phyloP scores from a whole-genome alignment of 768 basidiomycete genomes.

The Sporobolomyces pararoseus region DNA sequence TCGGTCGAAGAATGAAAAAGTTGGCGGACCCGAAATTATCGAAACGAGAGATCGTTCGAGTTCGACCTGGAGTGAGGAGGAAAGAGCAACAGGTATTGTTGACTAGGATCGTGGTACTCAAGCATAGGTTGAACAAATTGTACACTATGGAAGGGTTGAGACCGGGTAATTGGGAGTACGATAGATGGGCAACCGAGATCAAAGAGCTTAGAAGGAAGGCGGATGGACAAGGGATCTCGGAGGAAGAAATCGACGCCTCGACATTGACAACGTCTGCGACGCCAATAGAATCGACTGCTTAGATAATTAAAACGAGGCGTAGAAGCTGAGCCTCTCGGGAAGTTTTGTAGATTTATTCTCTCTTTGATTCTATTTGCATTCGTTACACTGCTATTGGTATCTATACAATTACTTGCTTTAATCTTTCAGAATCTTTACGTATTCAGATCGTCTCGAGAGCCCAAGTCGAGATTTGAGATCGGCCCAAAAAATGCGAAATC shows the following conservation, averaged over 20 bases:
- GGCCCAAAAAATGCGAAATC: too few species aligned
- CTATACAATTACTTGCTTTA: too few species aligned
- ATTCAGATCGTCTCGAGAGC: too few species aligned
- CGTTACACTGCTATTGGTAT: too few species aligned
- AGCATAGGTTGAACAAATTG: conserved; percentile 24
- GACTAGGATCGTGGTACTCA: conserved; percentile 11
- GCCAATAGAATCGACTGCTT: too few species aligned
- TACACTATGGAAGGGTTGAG: conserved; percentile 15
- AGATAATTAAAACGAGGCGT: too few species aligned
- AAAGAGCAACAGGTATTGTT: conserved; percentile 30
- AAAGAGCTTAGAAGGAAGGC: conserved; percentile 3
- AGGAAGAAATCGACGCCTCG: neutral
- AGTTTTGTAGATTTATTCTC: too few species aligned
- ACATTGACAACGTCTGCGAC: neutral
- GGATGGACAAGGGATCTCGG: conserved; percentile 2
- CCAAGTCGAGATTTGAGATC: too few species aligned
- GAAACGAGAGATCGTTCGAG: neutral
- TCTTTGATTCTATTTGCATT: too few species aligned
- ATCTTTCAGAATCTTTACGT: too few species aligned
- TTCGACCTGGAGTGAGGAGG: neutral
- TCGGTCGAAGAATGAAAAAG: neutral
- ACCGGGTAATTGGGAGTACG: conserved; percentile 17
- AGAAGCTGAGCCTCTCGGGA: too few species aligned
- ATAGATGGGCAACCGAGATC: conserved; percentile 16
- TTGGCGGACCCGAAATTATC: neutral